Evolutionary conservation across 805 yeast genomes (phyloP), one percentile per base, ranked within the genome.

Genomic region (Pichia pseudocactophila): DNA sequence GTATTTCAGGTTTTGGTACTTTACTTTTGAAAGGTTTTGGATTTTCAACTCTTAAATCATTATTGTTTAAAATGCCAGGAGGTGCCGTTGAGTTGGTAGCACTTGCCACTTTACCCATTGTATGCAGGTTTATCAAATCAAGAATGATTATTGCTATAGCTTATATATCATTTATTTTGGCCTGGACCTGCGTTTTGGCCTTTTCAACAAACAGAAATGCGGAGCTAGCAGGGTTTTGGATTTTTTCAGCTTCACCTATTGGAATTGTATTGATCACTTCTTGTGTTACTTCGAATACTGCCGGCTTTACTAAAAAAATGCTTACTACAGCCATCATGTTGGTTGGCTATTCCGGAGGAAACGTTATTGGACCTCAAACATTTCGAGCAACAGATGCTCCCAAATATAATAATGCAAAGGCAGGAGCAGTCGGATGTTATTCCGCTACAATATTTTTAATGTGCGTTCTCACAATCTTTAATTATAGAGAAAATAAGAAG

Each of bases 351-450:
- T 64, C 71, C 42, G 56, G 72, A 34, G 63, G 74, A 26, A 74
- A 74, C 45, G 64, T 74, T 22, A 67, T 73, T 28, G 70, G 74
- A 5, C 78, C 80, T 3, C 80, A 74, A 53, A 50, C 73, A 13
- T 75, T 76, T 73, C 63, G 65, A 50, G 57, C 54, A 5, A 55
- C 50, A 15, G 70, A 70, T 48, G 64, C 68, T 5, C 79, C 80
- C 35, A 53, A 68, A 40, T 70, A 65, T 47, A 48, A 53, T 12
- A 70, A 73, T 16, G 58, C 28, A 58, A 66, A 7, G 69, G 71
- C 20, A 62, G 78, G 78, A n/a, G 37, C 37, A 7, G 28, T 22
- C 10, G 19, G 37, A 8, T 35, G 19, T 16, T 35, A 35, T 26
- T n/a, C 28, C 1, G 16, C 20, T 25, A 5, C 31, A 12, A 28